Evolutionary conservation across 148 eudicot genomes (phyloP).

Genomic region (Rhododendron ferrugineum): DNA sequence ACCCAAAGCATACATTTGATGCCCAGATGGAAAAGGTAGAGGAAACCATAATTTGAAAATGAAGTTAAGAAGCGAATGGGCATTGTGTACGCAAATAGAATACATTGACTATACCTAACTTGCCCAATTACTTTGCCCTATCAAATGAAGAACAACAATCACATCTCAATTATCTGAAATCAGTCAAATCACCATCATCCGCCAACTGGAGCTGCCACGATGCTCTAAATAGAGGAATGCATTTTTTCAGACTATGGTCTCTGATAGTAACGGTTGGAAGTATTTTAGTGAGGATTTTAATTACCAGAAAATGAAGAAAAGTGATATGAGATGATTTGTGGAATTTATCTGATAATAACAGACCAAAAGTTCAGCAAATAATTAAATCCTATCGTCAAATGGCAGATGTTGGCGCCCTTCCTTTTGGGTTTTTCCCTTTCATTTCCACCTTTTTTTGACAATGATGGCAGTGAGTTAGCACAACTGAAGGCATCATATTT

Average conservation of each 20-base stretch:
- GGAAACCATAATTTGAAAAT: not conserved
- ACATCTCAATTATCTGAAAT: not conserved
- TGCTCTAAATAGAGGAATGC: not conserved
- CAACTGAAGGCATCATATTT: not conserved
- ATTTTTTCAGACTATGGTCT: not conserved
- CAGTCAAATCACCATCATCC: not conserved
- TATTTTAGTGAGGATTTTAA: not conserved
- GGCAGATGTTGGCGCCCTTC: not conserved
- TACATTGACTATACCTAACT: not conserved
- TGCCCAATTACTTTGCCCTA: not conserved
- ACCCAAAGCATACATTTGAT: not conserved
- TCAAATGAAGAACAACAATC: no score
- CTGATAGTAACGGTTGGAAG: not conserved
- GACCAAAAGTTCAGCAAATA: not conserved
- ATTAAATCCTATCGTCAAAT: not conserved
- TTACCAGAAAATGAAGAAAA: not conserved
- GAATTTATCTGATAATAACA: not conserved
- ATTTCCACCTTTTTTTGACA: not conserved
- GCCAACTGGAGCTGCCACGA: not conserved
- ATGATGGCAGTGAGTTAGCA: not conserved
- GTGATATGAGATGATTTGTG: not conserved
- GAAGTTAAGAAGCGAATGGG: not conserved
- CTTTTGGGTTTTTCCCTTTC: no score
- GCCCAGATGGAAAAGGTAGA: not conserved
- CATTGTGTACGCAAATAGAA: not conserved